Evolutionary conservation across 1,284 basidiomycete genomes (phyloP).

Genomic region (Peniophora sp.): DNA sequence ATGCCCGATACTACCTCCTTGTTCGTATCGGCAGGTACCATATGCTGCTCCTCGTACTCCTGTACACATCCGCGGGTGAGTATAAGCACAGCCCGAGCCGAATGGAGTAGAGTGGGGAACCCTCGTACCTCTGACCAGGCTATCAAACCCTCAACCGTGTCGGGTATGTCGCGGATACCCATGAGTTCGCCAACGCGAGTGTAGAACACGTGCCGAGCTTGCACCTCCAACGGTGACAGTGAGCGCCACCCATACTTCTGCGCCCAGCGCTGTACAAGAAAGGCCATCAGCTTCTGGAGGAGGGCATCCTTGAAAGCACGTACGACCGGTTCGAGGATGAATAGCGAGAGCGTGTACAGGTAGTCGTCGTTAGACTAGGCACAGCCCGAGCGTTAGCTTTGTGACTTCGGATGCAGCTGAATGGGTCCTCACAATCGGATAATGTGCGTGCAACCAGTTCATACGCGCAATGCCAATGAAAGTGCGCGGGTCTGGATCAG

Average conservation of each 20-base stretch:
- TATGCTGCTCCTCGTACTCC: conserved; percentile 30
- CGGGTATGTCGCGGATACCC: conserved; percentile 35
- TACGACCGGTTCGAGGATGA: conserved; percentile 25
- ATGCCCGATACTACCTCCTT: conserved; percentile 27
- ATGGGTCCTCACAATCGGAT: conserved; percentile 30
- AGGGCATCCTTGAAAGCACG: conserved; percentile 2
- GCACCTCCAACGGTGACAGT: conserved; percentile 19
- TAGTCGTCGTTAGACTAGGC: conserved; percentile 26
- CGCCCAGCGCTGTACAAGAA: conserved; percentile 21
- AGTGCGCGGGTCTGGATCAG: conserved; percentile 28
- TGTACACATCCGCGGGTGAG: conserved; percentile 9
- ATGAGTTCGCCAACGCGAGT: conserved; percentile 30
- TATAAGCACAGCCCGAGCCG: conserved; percentile 9
- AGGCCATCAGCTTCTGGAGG: neutral
- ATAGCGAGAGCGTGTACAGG: conserved; percentile 23
- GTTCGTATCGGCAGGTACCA: conserved; percentile 33
- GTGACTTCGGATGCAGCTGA: conserved; percentile 8
- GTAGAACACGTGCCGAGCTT: conserved; percentile 35
- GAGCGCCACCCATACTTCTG: conserved; percentile 28
- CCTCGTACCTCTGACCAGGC: conserved; percentile 21
- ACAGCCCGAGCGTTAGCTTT: conserved; percentile 2
- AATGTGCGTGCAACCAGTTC: conserved; percentile 39
- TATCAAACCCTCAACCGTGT: conserved; percentile 25
- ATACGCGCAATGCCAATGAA: conserved; percentile 36
- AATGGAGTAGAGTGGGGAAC: too few relatives aligned